A percentile compares a stretch with the other conserved stretches of the same genome.
Evolutionary conservation across 441 rosid species (phyloP).

Genomic region (Theobroma grandiflorum): DNA sequence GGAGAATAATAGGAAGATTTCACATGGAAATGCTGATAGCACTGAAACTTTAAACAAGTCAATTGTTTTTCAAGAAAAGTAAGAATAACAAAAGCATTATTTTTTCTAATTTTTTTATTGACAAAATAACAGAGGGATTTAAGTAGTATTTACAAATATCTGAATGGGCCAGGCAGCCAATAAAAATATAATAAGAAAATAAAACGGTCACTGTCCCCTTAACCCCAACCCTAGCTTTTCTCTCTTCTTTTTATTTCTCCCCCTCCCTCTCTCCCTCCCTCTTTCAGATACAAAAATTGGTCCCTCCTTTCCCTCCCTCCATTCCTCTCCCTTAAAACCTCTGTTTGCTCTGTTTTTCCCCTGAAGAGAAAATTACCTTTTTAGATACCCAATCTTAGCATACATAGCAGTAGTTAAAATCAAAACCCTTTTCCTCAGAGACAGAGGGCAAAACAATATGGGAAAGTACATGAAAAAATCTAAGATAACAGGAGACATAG

Average conservation of each 20-base stretch:
- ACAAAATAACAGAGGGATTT: no score
- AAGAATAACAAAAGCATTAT: no score
- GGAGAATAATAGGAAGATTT: no score
- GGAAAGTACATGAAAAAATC: slow-evolving; percentile 74
- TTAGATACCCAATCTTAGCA: neutral
- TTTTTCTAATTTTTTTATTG: no score
- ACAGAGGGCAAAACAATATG: slow-evolving; percentile 31
- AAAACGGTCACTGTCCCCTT: slow-evolving; percentile 21
- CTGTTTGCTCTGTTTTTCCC: neutral
- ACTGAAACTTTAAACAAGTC: no score
- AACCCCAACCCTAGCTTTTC: slow-evolving; percentile 44
- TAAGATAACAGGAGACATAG: slow-evolving; percentile 40
- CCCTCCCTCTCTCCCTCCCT: slow-evolving; percentile 29
- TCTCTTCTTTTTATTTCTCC: slow-evolving; percentile 30
- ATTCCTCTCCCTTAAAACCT: neutral
- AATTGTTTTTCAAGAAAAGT: no score
- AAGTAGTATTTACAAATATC: neutral
- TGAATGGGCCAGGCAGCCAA: neutral
- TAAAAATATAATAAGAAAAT: neutral
- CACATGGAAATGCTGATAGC: no score
- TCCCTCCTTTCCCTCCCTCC: slow-evolving; percentile 4
- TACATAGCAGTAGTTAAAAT: neutral
- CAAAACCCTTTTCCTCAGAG: neutral
- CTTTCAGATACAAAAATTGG: slow-evolving; percentile 25
- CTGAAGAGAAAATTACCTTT: neutral